Evolutionary conservation across 768 basidiomycete species (phyloP), one percentile per base, ranked within the genome.

Genomic region (Auriscalpium orientale): DNA sequence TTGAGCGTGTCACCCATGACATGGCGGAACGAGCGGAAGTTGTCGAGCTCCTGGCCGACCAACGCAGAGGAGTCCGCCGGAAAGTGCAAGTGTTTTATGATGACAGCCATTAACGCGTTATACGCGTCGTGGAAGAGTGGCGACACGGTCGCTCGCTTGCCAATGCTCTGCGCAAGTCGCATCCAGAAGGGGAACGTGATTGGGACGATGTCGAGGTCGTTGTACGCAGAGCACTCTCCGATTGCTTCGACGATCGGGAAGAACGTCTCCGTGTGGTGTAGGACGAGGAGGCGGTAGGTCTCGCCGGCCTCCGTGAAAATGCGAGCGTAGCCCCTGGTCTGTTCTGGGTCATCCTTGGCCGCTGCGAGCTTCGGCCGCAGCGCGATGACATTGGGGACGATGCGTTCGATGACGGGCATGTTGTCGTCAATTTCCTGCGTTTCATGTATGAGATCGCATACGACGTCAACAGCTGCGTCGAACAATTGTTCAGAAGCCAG

Each of bases 141-240:
- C 0, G 87, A 78, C 12, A 91, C 80, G 0, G 82, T 79, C 0
- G 81, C 70, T 61, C 78, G 83, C 72, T 92, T 94, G 52, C 86
- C 85, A 22, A 98, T 83, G 54, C 82, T 85, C 65, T 91, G 87
- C n/a, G 94, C 89, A 37, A 99, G 85, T 16, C 89, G 86, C 84
- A 92, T 94, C 97, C 97, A 99, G 77, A 99, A 98, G 33, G 88
- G 85, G 76, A 98, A 98, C 11, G 97, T 98, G 70, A 98, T 95
- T 4, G 89, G 91, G 33, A 97, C 95, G 65, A 98, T 89, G 66
- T 98, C 97, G 56, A 98, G 85, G 67, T 98, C 93, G 15, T 81
- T 80, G 72, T 91, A 95, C 2, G 91, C 90, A 13, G 97, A 88
- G 66, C 95, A 98, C 65, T 88, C 82, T 9, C 89, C 89, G 62